A percentile compares a stretch with the other conserved stretches of the same genome.
Evolutionary conservation across 306 rosid species (phyloP).

Genomic region (Canavalia ensiformis): DNA sequence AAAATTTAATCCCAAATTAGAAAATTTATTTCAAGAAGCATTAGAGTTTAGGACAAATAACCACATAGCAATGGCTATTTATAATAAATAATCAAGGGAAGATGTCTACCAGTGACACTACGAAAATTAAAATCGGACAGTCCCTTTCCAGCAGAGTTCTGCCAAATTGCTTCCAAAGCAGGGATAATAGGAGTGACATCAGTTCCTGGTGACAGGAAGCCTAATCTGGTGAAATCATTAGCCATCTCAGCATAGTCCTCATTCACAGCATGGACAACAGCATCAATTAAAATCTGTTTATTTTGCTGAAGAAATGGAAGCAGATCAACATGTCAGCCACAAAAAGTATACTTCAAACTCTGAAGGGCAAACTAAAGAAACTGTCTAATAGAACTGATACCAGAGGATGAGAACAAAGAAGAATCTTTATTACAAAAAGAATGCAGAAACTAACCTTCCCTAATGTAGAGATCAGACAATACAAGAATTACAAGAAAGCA

Average conservation of each 20-base stretch:
- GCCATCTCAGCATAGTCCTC: conserved; percentile 99
- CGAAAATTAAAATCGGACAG: conserved; percentile 94
- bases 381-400: too few relatives aligned
- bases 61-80: conserved; percentile 39
- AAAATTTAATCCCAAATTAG: background rate
- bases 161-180: conserved; percentile 99
- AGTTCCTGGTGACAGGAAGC: conserved; percentile 95
- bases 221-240: conserved; percentile 96
- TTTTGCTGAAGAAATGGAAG: conserved; percentile 77
- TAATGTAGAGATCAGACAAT: too few relatives aligned
- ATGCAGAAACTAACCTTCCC: too few relatives aligned
- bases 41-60: conserved; percentile 34
- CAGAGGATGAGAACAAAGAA: too few relatives aligned
- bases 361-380: background rate
- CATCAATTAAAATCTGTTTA: conserved; percentile 95
- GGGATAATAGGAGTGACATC: conserved; percentile 97
- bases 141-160: conserved; percentile 97
- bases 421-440: too few relatives aligned
- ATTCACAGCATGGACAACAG: conserved; percentile 98
- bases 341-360: background rate
- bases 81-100: conserved; percentile 29
- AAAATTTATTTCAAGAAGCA: conserved; percentile 18
- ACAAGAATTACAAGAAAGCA: too few relatives aligned
- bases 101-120: conserved; percentile 83
- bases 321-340: conserved; percentile 42